phyloP scores from a whole-genome alignment of 495 filamentous ascomycete genomes.

The Penicillium coprophilum region DNA sequence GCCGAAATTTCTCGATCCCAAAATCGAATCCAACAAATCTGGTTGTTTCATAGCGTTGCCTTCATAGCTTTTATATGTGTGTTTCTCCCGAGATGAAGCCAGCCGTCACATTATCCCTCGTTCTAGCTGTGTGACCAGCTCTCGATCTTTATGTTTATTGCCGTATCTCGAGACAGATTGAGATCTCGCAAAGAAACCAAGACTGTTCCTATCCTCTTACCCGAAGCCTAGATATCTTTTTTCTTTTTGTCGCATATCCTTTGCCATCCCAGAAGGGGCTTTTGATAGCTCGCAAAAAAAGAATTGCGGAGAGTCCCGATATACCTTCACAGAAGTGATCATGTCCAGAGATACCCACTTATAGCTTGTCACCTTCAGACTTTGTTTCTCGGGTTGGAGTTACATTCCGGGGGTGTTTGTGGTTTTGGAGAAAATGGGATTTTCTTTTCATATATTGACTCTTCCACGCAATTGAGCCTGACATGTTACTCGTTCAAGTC shows the following conservation, averaged over 20 bases:
- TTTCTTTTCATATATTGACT: background rate
- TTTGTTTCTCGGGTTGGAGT: background rate
- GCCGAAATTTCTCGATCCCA: background rate
- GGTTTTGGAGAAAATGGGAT: background rate
- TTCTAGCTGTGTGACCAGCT: background rate
- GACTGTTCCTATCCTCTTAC: background rate
- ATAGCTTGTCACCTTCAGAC: background rate
- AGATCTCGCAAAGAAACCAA: constrained; percentile 5
- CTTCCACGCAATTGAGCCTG: background rate
- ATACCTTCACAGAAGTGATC: background rate
- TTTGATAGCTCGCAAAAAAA: background rate
- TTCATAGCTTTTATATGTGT: background rate
- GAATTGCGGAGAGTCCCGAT: background rate
- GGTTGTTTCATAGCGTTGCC: background rate
- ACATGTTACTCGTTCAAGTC: background rate
- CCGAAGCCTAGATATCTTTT: constrained; percentile 13
- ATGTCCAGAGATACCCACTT: background rate
- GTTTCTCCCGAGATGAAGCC: background rate
- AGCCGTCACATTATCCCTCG: background rate
- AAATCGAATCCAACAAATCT: background rate
- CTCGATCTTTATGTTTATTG: constrained; percentile 4
- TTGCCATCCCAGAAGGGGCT: background rate
- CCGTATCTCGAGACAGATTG: constrained; percentile 6
- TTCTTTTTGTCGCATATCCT: background rate
- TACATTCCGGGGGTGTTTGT: background rate